Conservation (phyloP, 768 basidiomycete species). For the Gloeopeniophorella convolvens region DNA sequence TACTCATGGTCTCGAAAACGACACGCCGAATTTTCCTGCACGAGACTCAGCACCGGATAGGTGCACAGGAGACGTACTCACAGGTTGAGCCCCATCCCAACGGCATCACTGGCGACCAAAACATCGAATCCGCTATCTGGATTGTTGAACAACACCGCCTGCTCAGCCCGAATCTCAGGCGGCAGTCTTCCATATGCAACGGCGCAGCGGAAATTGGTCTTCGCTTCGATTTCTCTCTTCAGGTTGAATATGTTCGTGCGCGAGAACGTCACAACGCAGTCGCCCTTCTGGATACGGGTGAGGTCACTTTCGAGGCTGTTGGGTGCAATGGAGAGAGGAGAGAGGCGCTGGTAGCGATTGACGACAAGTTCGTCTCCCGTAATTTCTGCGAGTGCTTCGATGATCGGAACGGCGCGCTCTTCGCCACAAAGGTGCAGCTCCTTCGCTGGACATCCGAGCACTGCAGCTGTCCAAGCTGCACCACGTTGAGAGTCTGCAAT, state of each 20-base stretch:
- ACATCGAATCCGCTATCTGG: constrained; percentile 79
- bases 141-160: constrained; percentile 89
- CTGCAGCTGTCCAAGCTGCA: constrained; percentile 72
- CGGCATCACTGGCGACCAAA: constrained; percentile 88
- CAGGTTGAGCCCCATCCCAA: constrained; percentile 98
- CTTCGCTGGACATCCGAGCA: constrained; percentile 66
- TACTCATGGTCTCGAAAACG: constrained; percentile 64
- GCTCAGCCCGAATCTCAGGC: constrained; percentile 86
- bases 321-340: constrained; percentile 70
- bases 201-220: constrained; percentile 75
- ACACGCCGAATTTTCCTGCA: constrained; percentile 85
- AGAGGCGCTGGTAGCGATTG: constrained; percentile 80
- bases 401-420: constrained; percentile 81
- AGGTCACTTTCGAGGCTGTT: constrained; percentile 57
- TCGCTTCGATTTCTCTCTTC: constrained; percentile 64
- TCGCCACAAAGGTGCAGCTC: constrained; percentile 97
- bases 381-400: constrained; percentile 57
- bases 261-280: constrained; percentile 87
- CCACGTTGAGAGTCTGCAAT: constrained; percentile 76
- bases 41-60: background rate
- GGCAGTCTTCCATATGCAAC: constrained; percentile 91
- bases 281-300: constrained; percentile 62
- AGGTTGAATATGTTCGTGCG: constrained; percentile 67
- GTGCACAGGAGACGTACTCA: constrained; percentile 34
- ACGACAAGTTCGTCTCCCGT: constrained; percentile 81